Percentiles rank a stretch among this genome's conserved stretches.
Conservation (phyloP, 805 yeast genomes). For the Candida vartiovaarae region DNA sequence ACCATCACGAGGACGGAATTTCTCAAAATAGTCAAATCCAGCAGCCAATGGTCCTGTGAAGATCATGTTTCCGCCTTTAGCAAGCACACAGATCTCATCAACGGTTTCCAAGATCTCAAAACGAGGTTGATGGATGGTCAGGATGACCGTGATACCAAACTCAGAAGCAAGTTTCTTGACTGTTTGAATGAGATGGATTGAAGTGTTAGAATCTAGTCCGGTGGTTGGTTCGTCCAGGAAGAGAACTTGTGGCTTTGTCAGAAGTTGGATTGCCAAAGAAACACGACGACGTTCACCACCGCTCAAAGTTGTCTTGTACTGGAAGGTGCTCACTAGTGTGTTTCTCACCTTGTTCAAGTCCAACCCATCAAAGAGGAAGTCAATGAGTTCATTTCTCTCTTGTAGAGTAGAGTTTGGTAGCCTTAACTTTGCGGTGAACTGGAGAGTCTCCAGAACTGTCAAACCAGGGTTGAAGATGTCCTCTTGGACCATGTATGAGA, state of each 20-base stretch:
- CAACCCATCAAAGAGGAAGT: constrained; percentile 53
- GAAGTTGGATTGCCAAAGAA: constrained; percentile 70
- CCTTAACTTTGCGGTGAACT: constrained; percentile 65
- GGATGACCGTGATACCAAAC: constrained; percentile 62
- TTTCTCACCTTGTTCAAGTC: constrained; percentile 60
- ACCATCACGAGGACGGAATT: constrained; percentile 33
- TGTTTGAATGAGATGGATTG: constrained; percentile 54
- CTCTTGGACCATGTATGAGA: constrained; percentile 67
- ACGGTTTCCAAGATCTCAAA: constrained; percentile 65
- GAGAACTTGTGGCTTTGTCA: constrained; percentile 68
- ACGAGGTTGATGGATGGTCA: constrained; percentile 82
- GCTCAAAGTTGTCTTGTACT: constrained; percentile 47
- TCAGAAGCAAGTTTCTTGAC: constrained; percentile 47
- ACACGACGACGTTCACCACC: constrained; percentile 83
- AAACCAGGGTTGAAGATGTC: constrained; percentile 67
- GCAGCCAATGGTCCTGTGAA: constrained; percentile 39
- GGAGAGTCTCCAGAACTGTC: constrained; percentile 64
- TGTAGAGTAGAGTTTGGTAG: constrained; percentile 39
- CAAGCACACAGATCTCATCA: constrained; percentile 60
- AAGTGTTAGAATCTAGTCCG: constrained; percentile 76
- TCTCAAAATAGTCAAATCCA: constrained; percentile 44
- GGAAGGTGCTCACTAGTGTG: constrained; percentile 36
- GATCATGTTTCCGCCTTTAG: constrained; percentile 51
- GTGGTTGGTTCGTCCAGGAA: constrained; percentile 88
- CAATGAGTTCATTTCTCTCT: constrained; percentile 45